Percentiles rank a stretch among this genome's conserved stretches.
Conservation (phyloP, 2,329 filamentous ascomycete genomes). For the Juglanconis sp. region DNA sequence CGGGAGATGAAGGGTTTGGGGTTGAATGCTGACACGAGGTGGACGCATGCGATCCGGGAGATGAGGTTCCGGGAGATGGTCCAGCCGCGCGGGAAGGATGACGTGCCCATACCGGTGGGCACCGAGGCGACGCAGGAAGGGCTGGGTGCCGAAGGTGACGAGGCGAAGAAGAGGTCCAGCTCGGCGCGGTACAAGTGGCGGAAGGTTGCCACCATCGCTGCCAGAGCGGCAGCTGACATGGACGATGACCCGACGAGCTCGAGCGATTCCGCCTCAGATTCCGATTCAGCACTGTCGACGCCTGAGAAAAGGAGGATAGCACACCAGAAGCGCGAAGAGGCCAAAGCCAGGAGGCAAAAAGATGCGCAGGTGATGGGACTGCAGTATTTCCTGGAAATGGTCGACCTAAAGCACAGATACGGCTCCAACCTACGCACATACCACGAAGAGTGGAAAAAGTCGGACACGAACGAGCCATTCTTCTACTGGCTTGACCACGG, state of each 20-base stretch:
- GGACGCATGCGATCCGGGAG: conserved; percentile 64
- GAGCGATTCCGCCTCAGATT: conserved; percentile 41
- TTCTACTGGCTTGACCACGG: conserved; percentile 92
- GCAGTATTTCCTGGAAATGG: conserved; percentile 83
- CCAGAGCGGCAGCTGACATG: conserved; percentile 69
- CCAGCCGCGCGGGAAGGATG: conserved; percentile 38
- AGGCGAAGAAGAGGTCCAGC: conserved; percentile 22
- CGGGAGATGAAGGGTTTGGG: conserved; percentile 67
- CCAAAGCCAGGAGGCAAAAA: conserved; percentile 57
- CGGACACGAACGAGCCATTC: conserved; percentile 79
- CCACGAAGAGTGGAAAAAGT: conserved; percentile 78
- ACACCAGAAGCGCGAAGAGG: conserved; percentile 41
- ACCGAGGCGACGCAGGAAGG: conserved; percentile 14
- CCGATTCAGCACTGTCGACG: conserved; percentile 28
- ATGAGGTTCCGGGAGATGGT: conserved; percentile 51
- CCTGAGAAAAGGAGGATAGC: conserved; percentile 36
- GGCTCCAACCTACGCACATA: conserved; percentile 79
- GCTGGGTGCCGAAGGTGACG: conserved; percentile 11
- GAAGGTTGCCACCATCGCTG: conserved; percentile 67
- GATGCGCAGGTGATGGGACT: conserved; percentile 78
- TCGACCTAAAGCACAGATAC: conserved; percentile 82
- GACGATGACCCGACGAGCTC: conserved; percentile 33
- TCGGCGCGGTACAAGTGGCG: conserved; percentile 70
- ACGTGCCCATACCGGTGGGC: conserved; percentile 19
- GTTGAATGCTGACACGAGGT: conserved; percentile 67